Conservation (phyloP, 225 moss, liverwort and hornwort genomes). For the Asterella californica region DNA sequence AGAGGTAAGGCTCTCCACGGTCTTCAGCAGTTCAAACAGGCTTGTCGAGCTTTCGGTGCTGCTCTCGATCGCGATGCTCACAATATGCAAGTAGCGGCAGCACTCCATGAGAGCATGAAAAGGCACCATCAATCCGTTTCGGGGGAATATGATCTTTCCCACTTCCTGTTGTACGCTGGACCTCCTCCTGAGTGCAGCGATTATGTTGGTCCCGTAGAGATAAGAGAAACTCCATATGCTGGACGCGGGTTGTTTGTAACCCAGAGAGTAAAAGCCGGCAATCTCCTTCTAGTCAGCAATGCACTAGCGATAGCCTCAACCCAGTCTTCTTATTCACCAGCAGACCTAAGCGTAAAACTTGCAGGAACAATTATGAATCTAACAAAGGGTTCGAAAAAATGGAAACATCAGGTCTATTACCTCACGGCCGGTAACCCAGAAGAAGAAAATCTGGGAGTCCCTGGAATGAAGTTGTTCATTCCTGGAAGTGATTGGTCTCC, state of each 20-base stretch:
- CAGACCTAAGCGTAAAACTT: conserved; percentile 8
- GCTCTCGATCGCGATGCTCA: conserved; percentile 46
- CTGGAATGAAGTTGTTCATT: conserved; percentile 10
- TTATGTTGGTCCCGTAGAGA: conserved; percentile 37
- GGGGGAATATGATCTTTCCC: conserved; percentile 64
- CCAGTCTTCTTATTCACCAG: neutral
- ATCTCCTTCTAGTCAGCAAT: conserved; percentile 10
- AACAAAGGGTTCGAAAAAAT: neutral
- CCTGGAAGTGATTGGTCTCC: conserved; percentile 17
- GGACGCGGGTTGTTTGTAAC: conserved; percentile 40
- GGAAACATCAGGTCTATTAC: conserved; percentile 14
- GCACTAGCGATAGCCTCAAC: conserved; percentile 12
- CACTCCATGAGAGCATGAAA: conserved; percentile 60
- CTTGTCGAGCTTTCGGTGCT: conserved; percentile 51
- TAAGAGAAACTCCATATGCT: conserved; percentile 21
- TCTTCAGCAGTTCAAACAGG: conserved; percentile 62
- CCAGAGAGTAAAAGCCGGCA: neutral
- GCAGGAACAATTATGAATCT: conserved; percentile 5
- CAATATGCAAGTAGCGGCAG: conserved; percentile 53
- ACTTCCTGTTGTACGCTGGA: conserved; percentile 34
- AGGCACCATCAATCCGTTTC: conserved; percentile 59
- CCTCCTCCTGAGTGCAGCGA: conserved; percentile 31
- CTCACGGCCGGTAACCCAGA: conserved; percentile 15
- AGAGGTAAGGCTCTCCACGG: conserved; percentile 75
- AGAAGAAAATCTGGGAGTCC: conserved; percentile 1